Conservation (phyloP, 805 yeast species). For the Yueomyces sp. region DNA sequence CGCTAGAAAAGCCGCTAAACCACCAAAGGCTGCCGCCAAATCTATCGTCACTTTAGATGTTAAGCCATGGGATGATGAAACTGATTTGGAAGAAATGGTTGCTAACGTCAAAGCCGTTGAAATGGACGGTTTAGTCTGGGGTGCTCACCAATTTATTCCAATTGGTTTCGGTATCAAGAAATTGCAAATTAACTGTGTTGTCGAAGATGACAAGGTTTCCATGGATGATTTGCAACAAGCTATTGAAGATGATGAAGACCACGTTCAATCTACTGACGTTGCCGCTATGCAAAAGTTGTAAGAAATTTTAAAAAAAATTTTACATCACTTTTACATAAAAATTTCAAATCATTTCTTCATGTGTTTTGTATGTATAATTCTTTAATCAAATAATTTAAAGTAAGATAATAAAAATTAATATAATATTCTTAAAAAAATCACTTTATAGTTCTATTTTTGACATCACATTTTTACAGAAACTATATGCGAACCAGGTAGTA, state of each 20-base stretch:
- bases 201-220: constrained; percentile 94
- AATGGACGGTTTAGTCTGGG: constrained; percentile 94
- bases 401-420: too few species aligned
- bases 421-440: too few species aligned
- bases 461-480: too few species aligned
- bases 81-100: constrained; percentile 79
- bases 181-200: constrained; percentile 95
- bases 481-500: too few species aligned
- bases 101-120: constrained; percentile 77
- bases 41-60: constrained; percentile 93
- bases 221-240: constrained; percentile 71
- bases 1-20: constrained; percentile 93
- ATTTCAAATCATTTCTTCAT: too few species aligned
- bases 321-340: too few species aligned
- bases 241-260: constrained; percentile 89
- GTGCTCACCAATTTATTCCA: constrained; percentile 92
- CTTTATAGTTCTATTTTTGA: too few species aligned
- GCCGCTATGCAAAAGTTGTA: constrained; percentile 98
- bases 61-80: constrained; percentile 99
- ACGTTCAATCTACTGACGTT: constrained; percentile 96
- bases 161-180: constrained; percentile 99
- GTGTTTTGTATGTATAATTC: too few species aligned
- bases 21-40: constrained; percentile 98
- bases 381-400: too few species aligned
- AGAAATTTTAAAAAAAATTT: constrained; percentile 15